phyloP scores from a whole-genome alignment of 2,329 filamentous ascomycete genomes.

The Calycina herbarum region DNA sequence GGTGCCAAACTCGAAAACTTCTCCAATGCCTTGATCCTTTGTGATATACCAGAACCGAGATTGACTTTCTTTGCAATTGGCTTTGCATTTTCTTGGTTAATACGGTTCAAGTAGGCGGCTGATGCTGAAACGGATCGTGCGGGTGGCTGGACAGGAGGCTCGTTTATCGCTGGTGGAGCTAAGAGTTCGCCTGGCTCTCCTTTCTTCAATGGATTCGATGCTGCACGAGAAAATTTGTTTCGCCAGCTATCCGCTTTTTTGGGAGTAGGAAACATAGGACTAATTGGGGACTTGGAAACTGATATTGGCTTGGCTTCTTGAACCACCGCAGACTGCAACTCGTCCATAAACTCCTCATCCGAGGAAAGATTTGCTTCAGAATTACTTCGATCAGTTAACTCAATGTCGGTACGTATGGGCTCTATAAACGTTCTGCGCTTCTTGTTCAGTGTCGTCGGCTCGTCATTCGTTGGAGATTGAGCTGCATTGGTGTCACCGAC shows the following conservation, averaged over 20 bases:
- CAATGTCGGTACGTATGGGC: constrained; percentile 56
- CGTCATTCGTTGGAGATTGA: constrained; percentile 19
- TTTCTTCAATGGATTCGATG: constrained; percentile 40
- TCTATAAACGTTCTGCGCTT: constrained; percentile 42
- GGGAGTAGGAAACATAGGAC: constrained; percentile 55
- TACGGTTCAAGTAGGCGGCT: constrained; percentile 55
- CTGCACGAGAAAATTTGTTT: constrained; percentile 34
- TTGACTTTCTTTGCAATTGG: constrained; percentile 72
- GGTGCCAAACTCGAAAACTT: constrained; percentile 61
- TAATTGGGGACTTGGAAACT: constrained; percentile 81
- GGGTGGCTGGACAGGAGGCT: constrained; percentile 14
- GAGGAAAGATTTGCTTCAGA: constrained; percentile 56
- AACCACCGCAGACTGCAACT: constrained; percentile 77
- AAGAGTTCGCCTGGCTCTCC: constrained; percentile 40
- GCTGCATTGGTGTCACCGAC: constrained; percentile 38
- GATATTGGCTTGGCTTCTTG: constrained; percentile 80
- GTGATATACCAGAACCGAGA: constrained; percentile 87
- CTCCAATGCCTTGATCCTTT: constrained; percentile 90
- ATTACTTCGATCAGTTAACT: constrained; percentile 37
- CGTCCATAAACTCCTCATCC: constrained; percentile 84
- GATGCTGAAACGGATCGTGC: constrained; percentile 47
- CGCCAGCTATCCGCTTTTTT: constrained; percentile 27
- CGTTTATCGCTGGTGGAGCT: constrained; percentile 40
- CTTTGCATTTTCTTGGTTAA: constrained; percentile 51
- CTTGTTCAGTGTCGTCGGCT: constrained; percentile 23